A percentile compares a stretch with the other conserved stretches of the same genome.
These are phyloP conservation scores for Starmerella kuoi DNA, from an alignment of 805 yeast species.

Conservation along the genomic window DNA sequence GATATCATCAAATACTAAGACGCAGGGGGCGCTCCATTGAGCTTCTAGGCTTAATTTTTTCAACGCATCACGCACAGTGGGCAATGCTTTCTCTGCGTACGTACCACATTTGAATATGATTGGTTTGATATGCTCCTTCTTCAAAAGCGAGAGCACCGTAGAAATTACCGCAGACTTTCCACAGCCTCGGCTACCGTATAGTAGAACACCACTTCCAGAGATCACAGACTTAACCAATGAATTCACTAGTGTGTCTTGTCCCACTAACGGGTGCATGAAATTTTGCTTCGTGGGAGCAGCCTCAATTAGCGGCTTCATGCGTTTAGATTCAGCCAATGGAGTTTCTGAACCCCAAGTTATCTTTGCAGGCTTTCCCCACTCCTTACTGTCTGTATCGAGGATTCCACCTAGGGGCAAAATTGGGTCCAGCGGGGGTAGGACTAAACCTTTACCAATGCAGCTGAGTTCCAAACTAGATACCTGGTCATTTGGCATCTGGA, in stretches of 20 bases:
- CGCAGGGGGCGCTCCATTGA: conserved; percentile 68
- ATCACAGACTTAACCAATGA: conserved; percentile 33
- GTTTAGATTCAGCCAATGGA: conserved; percentile 18
- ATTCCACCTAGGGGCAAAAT: conserved; percentile 18
- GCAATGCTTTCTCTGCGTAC: conserved; percentile 43
- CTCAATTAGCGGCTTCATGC: conserved; percentile 2
- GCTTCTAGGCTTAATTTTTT: conserved; percentile 38
- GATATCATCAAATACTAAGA: conserved; percentile 64
- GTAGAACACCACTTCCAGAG: conserved; percentile 43
- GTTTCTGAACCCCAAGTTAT: conserved; percentile 16
- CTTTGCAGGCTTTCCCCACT: conserved; percentile 9
- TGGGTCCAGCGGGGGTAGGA: conserved; percentile 15
- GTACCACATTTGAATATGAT: conserved; percentile 44
- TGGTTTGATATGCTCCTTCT: conserved; percentile 34
- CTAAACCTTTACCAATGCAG: conserved; percentile 14
- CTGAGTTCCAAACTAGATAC: conserved; percentile 10
- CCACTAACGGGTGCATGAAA: conserved; percentile 35
- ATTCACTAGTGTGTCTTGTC: conserved; percentile 39
- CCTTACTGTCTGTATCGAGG: conserved; percentile 9
- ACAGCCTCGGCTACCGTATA: conserved; percentile 67
- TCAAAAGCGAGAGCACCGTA: conserved; percentile 33
- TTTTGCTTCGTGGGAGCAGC: not conserved
- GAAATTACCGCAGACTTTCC: conserved; percentile 58
- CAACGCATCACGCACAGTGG: conserved; percentile 36
- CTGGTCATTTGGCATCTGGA: not conserved